These are phyloP conservation scores for Phytophthora tentaculata DNA, from an alignment of 352 stramenopile genomes.

Conservation along the genomic window DNA sequence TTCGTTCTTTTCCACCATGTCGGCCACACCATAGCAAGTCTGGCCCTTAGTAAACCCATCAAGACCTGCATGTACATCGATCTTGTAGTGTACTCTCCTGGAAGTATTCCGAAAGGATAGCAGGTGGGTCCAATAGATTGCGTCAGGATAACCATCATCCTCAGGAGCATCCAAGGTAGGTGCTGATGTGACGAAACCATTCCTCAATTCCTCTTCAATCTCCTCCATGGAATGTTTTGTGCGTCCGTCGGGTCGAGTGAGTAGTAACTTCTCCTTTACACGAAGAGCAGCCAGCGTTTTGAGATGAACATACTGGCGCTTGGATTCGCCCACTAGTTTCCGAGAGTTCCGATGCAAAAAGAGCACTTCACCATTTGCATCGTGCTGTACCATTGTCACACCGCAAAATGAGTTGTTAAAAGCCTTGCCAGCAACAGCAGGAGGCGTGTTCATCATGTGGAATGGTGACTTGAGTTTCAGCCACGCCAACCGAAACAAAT, in stretches of 20 bases:
- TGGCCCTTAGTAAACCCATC: constrained; percentile 49
- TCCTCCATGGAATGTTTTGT: constrained; percentile 23
- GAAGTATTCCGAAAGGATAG: constrained; percentile 64
- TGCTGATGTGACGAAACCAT: constrained; percentile 8
- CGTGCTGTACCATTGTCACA: constrained; percentile 59
- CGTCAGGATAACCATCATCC: constrained; percentile 41
- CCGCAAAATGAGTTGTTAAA: constrained; percentile 57
- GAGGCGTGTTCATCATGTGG: constrained; percentile 52
- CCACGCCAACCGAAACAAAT: constrained; percentile 69
- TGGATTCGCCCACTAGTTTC: constrained; percentile 40
- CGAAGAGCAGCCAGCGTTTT: constrained; percentile 21
- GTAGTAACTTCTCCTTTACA: constrained; percentile 20
- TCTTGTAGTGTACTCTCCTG: constrained; percentile 47
- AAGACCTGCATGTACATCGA: constrained; percentile 53
- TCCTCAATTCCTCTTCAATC: constrained; percentile 21
- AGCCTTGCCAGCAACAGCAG: constrained; percentile 48
- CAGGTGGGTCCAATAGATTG: constrained; percentile 74
- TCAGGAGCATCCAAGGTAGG: constrained; percentile 31
- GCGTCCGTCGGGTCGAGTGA: constrained; percentile 8
- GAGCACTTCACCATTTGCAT: constrained; percentile 39
- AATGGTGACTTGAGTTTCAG: constrained; percentile 54
- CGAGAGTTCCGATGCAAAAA: constrained; percentile 66
- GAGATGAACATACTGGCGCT: constrained; percentile 11
- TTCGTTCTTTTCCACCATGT: constrained; percentile 28
- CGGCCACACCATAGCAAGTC: constrained; percentile 59